Evolutionary conservation across 108 stramenopile genomes (phyloP).

Genomic region (Cyclotella cryptica): DNA sequence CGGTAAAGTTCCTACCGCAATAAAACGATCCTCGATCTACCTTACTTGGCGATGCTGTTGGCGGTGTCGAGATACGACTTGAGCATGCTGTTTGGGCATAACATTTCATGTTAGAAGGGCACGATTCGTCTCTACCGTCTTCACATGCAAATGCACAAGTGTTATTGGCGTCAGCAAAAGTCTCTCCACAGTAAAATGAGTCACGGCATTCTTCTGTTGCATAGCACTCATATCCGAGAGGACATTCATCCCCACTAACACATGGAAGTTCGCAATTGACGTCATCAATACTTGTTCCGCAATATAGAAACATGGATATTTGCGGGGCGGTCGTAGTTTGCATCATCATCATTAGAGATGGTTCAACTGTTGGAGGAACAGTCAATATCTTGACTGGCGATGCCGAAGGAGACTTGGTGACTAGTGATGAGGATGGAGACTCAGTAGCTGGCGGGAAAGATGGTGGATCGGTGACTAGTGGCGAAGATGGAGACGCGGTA

Average conservation of each 20-base stretch:
- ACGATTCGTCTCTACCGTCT: constrained; percentile 44
- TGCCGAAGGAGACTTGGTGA: constrained; percentile 2
- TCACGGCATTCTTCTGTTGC: constrained; percentile 49
- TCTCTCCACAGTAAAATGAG: constrained; percentile 49
- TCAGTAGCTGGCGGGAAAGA: neutral
- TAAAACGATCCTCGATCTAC: constrained; percentile 43
- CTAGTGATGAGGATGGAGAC: neutral
- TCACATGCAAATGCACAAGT: constrained; percentile 44
- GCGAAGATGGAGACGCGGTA: neutral
- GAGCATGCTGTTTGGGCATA: constrained; percentile 53
- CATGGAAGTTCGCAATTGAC: constrained; percentile 50
- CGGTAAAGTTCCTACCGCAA: constrained; percentile 51
- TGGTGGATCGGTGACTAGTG: neutral
- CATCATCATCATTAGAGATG: constrained; percentile 69
- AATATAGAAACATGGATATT: constrained; percentile 45
- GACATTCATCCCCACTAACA: constrained; percentile 46
- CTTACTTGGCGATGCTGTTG: neutral
- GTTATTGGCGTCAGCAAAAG: constrained; percentile 42
- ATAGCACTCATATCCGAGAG: constrained; percentile 43
- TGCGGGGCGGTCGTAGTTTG: constrained; percentile 37
- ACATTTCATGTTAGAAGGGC: constrained; percentile 35
- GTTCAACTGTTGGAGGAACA: constrained; percentile 58
- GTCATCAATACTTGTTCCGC: constrained; percentile 44
- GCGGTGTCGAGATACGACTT: neutral
- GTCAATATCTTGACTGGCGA: constrained; percentile 22